Evolutionary conservation across 306 rosid genomes (phyloP), one percentile per base, ranked within the genome.

Genomic region (Biancaea sappan): DNA sequence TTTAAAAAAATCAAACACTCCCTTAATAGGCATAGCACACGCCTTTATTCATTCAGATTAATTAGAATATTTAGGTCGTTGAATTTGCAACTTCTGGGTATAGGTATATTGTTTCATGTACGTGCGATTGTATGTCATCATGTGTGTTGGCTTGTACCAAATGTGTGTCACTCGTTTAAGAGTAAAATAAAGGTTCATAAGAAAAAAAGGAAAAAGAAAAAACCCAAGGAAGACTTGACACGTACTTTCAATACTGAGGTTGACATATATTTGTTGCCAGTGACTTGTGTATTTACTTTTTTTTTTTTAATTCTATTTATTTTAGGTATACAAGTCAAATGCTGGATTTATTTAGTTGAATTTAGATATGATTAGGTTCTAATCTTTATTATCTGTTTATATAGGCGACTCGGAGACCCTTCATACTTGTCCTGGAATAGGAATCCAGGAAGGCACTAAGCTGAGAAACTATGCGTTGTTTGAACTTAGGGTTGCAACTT

Each of bases 331-430:
- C 46, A 47, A 5, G 43, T 43, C 50, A 46, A 67, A 44, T 47
- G 19, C 26, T 58, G 52, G 50, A 59, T 47, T 59, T 59, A 9
- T 31, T 32, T 16, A 9, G 57, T 52, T 2, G 9, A 40, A 44
- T 57, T 66, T 59, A 34, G 60, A 40, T 41, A 48, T 12, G 29
- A 22, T 66, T 16, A 11, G 38, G 16, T 65, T 40, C 54, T 34
- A 43, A 52, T 71, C 57, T 77, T 53, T 74, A 37, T 66, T 38
- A 2, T 25, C 3, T 66, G 10, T 73, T 22, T 69, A 72, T 79
- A 54, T 84, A 94, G 99, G 93, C 90, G 83, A 90, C 99, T 92
- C 53, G 98, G 98, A 57, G 98, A 92, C 65, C 96, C 98, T 4
- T 79, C 96, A 3, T 92, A 90, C 64, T 77, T 92, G 76, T 90